phyloP scores from a whole-genome alignment of 2,329 filamentous ascomycete species.

The Pseudogymnoascus sp. region DNA sequence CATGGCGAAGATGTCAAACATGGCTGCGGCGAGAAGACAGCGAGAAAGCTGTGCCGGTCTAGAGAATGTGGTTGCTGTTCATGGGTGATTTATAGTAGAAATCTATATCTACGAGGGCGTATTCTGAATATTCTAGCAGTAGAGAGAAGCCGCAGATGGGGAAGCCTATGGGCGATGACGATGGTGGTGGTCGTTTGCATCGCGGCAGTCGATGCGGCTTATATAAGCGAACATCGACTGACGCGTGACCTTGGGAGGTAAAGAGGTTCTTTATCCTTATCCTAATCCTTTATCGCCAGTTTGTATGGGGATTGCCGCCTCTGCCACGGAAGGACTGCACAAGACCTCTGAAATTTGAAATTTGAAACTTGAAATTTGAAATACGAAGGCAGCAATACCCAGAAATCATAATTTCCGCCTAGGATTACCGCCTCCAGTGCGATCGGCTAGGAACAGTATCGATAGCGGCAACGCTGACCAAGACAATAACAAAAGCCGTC shows the following conservation, averaged over 20 bases:
- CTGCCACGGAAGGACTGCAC: neutral
- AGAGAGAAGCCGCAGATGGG: neutral
- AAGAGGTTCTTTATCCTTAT: neutral
- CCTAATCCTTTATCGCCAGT: neutral
- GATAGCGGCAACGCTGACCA: neutral
- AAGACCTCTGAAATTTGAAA: neutral
- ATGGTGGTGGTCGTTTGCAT: neutral
- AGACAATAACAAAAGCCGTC: neutral
- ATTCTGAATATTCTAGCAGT: neutral
- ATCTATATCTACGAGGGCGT: neutral
- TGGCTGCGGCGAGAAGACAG: constrained; percentile 29
- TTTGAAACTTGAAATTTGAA: neutral
- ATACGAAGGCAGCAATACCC: neutral
- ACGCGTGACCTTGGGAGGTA: constrained; percentile 5
- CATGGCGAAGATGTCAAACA: constrained; percentile 75
- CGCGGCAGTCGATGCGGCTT: constrained; percentile 5
- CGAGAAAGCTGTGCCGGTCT: constrained; percentile 5
- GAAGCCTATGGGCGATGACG: neutral
- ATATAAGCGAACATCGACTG: neutral
- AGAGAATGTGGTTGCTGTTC: neutral
- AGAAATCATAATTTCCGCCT: neutral
- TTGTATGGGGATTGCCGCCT: neutral
- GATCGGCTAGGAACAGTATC: neutral
- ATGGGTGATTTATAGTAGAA: constrained; percentile 3
- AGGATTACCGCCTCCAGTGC: neutral